Evolutionary conservation across 805 yeast species (phyloP).

Genomic region (Grigorovia humatica): DNA sequence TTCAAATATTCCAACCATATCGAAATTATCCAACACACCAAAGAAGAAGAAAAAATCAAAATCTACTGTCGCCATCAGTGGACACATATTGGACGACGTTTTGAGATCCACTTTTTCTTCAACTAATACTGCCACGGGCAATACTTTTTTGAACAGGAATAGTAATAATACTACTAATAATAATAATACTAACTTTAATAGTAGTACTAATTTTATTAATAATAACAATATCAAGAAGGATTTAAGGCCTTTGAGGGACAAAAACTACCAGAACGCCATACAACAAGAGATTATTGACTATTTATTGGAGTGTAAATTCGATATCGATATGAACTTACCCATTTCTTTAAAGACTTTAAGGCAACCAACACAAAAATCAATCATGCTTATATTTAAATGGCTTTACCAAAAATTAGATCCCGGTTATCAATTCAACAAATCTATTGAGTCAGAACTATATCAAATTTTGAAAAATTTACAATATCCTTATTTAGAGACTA

Average conservation of each 20-base stretch:
- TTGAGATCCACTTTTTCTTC: background rate
- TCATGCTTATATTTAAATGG: constrained; percentile 69
- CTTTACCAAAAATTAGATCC: constrained; percentile 72
- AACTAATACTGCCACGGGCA: background rate
- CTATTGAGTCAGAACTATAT: constrained; percentile 69
- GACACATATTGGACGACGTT: background rate
- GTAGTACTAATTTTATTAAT: constrained; percentile 3
- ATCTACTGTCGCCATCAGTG: constrained; percentile 10
- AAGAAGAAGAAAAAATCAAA: constrained; percentile 12
- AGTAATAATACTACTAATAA: constrained; percentile 1
- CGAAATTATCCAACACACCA: constrained; percentile 6
- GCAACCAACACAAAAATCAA: constrained; percentile 82
- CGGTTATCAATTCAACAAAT: constrained; percentile 53
- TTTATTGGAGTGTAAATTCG: constrained; percentile 54
- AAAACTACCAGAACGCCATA: constrained; percentile 50
- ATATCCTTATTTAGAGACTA: constrained; percentile 73
- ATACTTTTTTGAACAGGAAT: background rate
- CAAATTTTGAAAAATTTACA: constrained; percentile 50
- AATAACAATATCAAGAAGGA: constrained; percentile 31
- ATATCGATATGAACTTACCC: constrained; percentile 62
- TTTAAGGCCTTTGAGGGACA: constrained; percentile 71
- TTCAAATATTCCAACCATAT: constrained; percentile 3
- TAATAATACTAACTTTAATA: constrained; percentile 3
- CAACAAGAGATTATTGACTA: constrained; percentile 62
- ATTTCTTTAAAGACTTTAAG: constrained; percentile 52